Conservation (phyloP, 1,284 basidiomycete species). For the Cryptococcus neoformans region DNA sequence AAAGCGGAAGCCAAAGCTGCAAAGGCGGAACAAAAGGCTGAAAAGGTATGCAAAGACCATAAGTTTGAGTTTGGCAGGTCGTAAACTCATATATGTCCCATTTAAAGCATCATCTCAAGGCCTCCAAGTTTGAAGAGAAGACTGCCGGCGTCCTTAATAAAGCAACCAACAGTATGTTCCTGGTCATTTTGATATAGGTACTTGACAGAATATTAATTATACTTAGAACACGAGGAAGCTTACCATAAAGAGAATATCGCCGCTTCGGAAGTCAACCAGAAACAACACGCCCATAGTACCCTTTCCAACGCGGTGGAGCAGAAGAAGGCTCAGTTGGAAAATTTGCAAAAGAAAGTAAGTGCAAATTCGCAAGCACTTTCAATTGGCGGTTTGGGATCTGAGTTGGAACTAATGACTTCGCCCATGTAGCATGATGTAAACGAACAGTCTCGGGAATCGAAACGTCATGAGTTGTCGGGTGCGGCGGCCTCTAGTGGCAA, state of each 20-base stretch:
- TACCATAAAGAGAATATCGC: slow-evolving; percentile 22
- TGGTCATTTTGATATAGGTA: background rate
- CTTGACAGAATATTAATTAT: background rate
- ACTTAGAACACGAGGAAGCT: slow-evolving; percentile 31
- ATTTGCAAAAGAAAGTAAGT: slow-evolving; percentile 23
- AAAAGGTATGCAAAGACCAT: slow-evolving; percentile 12
- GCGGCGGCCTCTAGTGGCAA: background rate
- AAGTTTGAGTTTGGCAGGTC: background rate
- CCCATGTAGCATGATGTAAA: slow-evolving; percentile 14
- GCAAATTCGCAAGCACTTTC: background rate
- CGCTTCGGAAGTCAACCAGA: slow-evolving; percentile 20
- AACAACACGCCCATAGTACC: slow-evolving; percentile 22
- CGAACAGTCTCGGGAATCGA: slow-evolving; percentile 16
- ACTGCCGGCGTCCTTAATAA: slow-evolving; percentile 31
- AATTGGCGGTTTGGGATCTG: background rate
- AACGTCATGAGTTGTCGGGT: slow-evolving; percentile 14
- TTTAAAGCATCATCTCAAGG: slow-evolving; percentile 32
- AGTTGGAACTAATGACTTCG: background rate
- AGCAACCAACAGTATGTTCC: slow-evolving; percentile 27
- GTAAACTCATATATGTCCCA: background rate
- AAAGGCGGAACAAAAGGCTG: slow-evolving; percentile 32
- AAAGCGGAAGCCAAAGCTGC: slow-evolving; percentile 37
- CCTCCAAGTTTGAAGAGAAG: slow-evolving; percentile 35
- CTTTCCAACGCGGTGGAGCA: slow-evolving; percentile 20
- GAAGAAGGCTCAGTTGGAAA: slow-evolving; percentile 28